A percentile compares a stretch with the other conserved stretches of the same genome.
Evolutionary conservation across 495 filamentous ascomycete species (phyloP).

Genomic region (Aeminium ludgeri): DNA sequence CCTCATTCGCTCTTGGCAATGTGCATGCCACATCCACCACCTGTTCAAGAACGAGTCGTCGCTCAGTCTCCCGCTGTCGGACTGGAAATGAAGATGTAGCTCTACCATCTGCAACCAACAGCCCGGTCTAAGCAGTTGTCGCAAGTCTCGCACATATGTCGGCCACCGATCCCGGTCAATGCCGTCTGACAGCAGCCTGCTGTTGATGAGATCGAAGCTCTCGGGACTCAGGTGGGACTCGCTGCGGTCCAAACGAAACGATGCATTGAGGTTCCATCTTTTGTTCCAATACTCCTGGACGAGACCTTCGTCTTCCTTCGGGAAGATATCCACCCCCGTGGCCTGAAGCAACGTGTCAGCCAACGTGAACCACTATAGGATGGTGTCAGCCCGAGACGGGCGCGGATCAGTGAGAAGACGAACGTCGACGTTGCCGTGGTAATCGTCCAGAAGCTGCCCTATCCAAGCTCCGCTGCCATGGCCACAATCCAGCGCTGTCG

Average conservation of each 20-base stretch:
- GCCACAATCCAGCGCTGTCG: constrained; percentile 25
- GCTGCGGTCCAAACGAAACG: constrained; percentile 11
- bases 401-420: not conserved
- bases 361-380: not conserved
- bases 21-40: constrained; percentile 20
- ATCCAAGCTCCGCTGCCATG: constrained; percentile 49
- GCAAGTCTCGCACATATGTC: constrained; percentile 64
- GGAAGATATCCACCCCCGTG: constrained; percentile 14
- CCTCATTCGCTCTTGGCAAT: constrained; percentile 13
- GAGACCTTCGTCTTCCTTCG: constrained; percentile 1
- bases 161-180: constrained; percentile 64
- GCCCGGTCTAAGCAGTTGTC: constrained; percentile 44
- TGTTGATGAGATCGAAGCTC: constrained; percentile 84
- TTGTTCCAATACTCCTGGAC: constrained; percentile 13
- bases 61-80: constrained; percentile 69
- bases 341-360: constrained; percentile 3
- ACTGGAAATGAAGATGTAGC: constrained; percentile 74
- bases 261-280: constrained; percentile 21
- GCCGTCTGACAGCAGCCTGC: constrained; percentile 58
- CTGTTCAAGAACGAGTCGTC: constrained; percentile 21
- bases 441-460: constrained; percentile 55
- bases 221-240: constrained; percentile 24
- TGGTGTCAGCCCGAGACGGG: not conserved
- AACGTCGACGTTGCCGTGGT: constrained; percentile 32
- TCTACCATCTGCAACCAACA: constrained; percentile 92